Evolutionary conservation across 169 alveolate species (phyloP).

Genomic region (Plasmodium falciparum): DNA sequence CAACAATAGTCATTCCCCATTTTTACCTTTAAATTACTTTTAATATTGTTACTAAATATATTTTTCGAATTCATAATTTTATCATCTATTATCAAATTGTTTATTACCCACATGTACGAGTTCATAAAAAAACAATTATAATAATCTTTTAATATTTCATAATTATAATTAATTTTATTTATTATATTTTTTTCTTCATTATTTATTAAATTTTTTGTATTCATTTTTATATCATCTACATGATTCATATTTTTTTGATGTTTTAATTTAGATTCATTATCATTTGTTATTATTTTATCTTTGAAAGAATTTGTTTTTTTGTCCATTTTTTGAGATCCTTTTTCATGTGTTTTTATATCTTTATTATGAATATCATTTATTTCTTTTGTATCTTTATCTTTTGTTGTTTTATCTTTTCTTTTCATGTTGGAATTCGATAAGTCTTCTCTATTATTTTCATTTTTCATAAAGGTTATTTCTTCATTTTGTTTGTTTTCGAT

Average conservation of each 20-base stretch:
- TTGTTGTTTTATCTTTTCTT: neutral
- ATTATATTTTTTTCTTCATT: conserved; percentile 48
- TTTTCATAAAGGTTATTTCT: conserved; percentile 17
- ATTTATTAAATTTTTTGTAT: neutral
- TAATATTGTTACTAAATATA: conserved; percentile 82
- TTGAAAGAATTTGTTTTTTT: neutral
- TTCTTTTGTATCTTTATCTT: neutral
- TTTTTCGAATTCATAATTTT: conserved; percentile 86
- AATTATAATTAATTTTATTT: conserved; percentile 76
- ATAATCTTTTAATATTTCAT: conserved; percentile 92
- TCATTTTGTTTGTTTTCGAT: conserved; percentile 75
- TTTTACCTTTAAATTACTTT: conserved; percentile 70
- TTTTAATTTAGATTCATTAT: neutral
- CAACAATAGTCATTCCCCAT: conserved; percentile 76
- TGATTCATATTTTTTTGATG: neutral
- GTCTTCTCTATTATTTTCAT: neutral
- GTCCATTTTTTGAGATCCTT: neutral
- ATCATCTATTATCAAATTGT: conserved; percentile 94
- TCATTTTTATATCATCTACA: neutral
- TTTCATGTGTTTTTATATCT: neutral
- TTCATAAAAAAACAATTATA: conserved; percentile 94
- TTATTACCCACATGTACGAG: conserved; percentile 96
- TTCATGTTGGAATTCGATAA: neutral
- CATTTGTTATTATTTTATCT: neutral
- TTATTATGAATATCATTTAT: neutral